phyloP scores from a whole-genome alignment of 78 protist species.

The Pelomyxa schiedti region DNA sequence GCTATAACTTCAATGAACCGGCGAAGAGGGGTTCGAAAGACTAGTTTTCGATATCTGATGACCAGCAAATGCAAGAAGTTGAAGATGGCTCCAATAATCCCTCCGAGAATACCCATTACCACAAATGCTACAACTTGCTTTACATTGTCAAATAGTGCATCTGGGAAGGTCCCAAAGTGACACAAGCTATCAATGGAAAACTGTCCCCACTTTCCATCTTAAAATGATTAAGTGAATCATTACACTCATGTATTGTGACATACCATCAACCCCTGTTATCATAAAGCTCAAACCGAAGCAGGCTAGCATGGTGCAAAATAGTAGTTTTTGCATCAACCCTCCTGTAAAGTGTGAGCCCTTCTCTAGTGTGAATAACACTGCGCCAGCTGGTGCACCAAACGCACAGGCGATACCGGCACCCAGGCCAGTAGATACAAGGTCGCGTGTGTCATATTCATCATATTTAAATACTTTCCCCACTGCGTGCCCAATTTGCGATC shows the following conservation, averaged over 20 bases:
- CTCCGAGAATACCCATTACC: neutral
- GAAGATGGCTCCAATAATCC: neutral
- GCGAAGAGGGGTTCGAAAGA: neutral
- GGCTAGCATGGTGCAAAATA: neutral
- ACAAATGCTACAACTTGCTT: neutral
- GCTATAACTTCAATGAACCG: neutral
- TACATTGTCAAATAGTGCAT: neutral
- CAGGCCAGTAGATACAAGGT: constrained; percentile 12
- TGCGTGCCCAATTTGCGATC: neutral
- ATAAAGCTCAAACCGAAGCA: neutral
- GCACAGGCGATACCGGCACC: constrained; percentile 29
- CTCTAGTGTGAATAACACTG: constrained; percentile 29
- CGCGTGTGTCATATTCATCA: neutral
- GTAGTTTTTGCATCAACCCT: neutral
- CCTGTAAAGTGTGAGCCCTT: neutral
- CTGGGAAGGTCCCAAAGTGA: neutral
- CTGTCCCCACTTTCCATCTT: neutral
- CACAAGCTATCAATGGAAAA: neutral
- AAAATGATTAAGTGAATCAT: no score
- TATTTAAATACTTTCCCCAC: neutral
- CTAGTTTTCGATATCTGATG: neutral
- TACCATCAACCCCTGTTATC: neutral
- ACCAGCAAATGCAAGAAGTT: neutral
- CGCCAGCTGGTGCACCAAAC: constrained; percentile 40
- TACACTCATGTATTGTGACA: no score